phyloP scores from a whole-genome alignment of 2,329 filamentous ascomycete genomes.

The Clonostachys rhizophaga region DNA sequence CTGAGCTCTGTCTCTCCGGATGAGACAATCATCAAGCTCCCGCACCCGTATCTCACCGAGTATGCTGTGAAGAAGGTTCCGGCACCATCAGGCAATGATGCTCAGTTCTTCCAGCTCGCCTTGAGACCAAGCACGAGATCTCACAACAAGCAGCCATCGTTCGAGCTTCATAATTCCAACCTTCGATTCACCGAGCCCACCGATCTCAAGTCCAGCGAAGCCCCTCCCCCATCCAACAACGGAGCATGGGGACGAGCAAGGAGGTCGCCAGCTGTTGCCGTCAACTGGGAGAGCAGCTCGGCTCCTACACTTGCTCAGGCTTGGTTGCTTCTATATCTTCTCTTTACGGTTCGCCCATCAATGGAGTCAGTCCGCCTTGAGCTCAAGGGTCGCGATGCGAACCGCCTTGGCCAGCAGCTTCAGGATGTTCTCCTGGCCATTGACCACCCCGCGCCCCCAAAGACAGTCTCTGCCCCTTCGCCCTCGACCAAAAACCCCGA shows the following conservation, averaged over 20 bases:
- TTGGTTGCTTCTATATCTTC: constrained; percentile 47
- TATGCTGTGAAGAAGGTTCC: constrained; percentile 30
- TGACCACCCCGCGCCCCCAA: constrained; percentile 35
- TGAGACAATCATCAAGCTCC: constrained; percentile 39
- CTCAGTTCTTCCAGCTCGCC: constrained; percentile 26
- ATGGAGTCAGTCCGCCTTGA: constrained; percentile 44
- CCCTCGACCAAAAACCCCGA: constrained; percentile 7
- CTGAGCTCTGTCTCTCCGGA: constrained; percentile 18
- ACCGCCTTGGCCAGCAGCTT: constrained; percentile 30
- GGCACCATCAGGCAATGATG: constrained; percentile 8
- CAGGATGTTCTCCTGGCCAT: constrained; percentile 42
- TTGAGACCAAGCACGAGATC: constrained; percentile 16
- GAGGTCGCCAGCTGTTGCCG: constrained; percentile 39
- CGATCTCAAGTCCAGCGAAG: constrained; percentile 42
- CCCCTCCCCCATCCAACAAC: constrained; percentile 46
- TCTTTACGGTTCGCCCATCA: constrained; percentile 43
- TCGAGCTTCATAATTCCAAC: constrained; percentile 21
- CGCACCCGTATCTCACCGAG: constrained; percentile 42
- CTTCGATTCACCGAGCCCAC: constrained; percentile 40
- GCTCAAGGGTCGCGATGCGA: constrained; percentile 30
- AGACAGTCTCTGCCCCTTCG: constrained; percentile 8
- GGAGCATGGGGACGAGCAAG: constrained; percentile 52
- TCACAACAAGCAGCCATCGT: constrained; percentile 13
- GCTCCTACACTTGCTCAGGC: constrained; percentile 42
- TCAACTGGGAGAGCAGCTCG: constrained; percentile 34